phyloP scores from a whole-genome alignment of 139 green algal species.

The Eudorina sp. region DNA sequence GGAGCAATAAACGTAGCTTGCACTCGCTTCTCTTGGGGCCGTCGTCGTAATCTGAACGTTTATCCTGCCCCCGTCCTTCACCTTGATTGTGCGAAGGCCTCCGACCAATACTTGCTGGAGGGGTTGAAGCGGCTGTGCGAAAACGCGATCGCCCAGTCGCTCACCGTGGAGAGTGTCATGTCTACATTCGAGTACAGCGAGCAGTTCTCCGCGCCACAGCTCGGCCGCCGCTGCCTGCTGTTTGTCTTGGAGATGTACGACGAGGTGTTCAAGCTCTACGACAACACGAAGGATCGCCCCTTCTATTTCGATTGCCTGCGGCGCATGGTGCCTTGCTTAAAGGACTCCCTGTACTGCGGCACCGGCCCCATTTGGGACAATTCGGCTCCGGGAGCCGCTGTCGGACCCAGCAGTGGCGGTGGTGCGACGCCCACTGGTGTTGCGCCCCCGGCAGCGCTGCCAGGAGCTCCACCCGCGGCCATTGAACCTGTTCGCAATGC shows the following conservation, averaged over 20 bases:
- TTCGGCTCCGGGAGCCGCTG: not conserved
- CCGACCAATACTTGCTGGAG: slow-evolving; percentile 97
- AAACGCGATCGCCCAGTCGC: slow-evolving; percentile 78
- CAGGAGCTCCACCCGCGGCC: too few species aligned
- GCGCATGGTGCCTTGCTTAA: slow-evolving; percentile 48
- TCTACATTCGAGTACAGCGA: slow-evolving; percentile 88
- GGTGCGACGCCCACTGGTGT: not conserved
- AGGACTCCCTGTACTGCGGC: slow-evolving; percentile 42
- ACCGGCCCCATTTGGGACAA: slow-evolving; percentile 38
- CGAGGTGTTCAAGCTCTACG: slow-evolving; percentile 65
- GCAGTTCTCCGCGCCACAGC: slow-evolving; percentile 84
- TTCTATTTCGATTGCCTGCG: slow-evolving; percentile 46
- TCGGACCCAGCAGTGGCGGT: not conserved
- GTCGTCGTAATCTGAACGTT: too few species aligned
- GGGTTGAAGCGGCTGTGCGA: slow-evolving; percentile 95
- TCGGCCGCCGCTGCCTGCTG: slow-evolving; percentile 87
- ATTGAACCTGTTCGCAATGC: too few species aligned
- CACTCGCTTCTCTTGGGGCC: too few species aligned
- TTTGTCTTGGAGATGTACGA: slow-evolving; percentile 90
- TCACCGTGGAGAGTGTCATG: slow-evolving; percentile 86
- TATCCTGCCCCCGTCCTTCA: too few species aligned
- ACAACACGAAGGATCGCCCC: slow-evolving; percentile 39
- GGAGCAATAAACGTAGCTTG: too few species aligned
- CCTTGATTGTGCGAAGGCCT: too few species aligned
- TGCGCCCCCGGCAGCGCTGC: not conserved